These are phyloP conservation scores for Kwoniella heveanensis DNA, from an alignment of 768 basidiomycete species.

Conservation along the genomic window DNA sequence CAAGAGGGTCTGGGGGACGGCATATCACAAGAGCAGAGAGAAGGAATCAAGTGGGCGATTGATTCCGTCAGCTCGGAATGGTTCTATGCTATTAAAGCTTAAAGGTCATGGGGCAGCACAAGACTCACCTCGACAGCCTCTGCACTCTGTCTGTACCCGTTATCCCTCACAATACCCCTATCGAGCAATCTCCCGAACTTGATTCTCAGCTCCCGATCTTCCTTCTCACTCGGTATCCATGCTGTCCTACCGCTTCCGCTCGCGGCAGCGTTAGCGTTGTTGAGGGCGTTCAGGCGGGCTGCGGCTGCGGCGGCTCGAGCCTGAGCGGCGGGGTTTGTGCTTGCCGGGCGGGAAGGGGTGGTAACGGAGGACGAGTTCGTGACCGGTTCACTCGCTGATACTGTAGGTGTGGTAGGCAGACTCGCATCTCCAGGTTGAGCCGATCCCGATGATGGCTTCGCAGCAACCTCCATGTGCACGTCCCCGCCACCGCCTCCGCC, in stretches of 20 bases:
- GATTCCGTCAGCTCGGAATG: slow-evolving; percentile 13
- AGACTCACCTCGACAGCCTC: slow-evolving; percentile 45
- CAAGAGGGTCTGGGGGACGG: slow-evolving; percentile 40
- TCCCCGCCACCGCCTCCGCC: neutral
- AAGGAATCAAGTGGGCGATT: too few species aligned
- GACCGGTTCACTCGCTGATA: too few species aligned
- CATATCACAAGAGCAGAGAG: neutral
- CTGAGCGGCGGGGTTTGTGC: slow-evolving; percentile 5
- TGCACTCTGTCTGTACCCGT: slow-evolving; percentile 39
- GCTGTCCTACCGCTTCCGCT: neutral
- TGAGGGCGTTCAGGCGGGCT: neutral
- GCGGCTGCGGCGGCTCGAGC: neutral
- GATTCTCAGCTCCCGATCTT: slow-evolving; percentile 33
- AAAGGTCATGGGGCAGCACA: neutral
- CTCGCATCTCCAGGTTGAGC: slow-evolving; percentile 1
- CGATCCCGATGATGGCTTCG: neutral
- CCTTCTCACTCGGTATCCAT: slow-evolving; percentile 35
- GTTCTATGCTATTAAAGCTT: neutral
- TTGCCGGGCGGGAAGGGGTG: neutral
- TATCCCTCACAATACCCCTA: slow-evolving; percentile 50
- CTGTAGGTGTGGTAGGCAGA: neutral
- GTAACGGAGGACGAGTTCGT: too few species aligned
- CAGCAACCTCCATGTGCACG: neutral
- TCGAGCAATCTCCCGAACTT: slow-evolving; percentile 45
- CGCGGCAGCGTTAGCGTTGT: neutral